phyloP scores from a whole-genome alignment of 169 alveolate species.

The Ichthyophthirius multifiliis region DNA sequence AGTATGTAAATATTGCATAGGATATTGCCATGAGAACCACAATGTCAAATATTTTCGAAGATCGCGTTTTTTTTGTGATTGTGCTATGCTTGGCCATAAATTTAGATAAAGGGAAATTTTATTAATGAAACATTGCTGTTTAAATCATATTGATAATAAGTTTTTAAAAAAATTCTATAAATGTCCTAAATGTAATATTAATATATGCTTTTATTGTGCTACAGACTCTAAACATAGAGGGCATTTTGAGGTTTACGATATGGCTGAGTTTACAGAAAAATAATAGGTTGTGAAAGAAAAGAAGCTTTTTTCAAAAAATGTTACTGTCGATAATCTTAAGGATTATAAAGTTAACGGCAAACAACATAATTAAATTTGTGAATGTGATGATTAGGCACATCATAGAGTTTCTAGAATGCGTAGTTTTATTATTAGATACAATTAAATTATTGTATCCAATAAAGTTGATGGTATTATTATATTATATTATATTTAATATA shows the following conservation, averaged over 20 bases:
- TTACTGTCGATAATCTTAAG: neutral
- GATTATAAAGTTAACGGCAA: neutral
- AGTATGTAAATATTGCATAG: neutral
- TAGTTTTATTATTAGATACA: neutral
- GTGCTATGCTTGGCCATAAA: conserved; percentile 7
- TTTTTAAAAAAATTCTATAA: neutral
- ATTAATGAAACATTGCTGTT: neutral
- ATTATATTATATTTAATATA: neutral
- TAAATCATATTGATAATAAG: neutral
- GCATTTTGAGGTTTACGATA: neutral
- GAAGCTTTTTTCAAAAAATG: neutral
- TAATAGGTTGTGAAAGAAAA: neutral
- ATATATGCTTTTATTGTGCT: neutral
- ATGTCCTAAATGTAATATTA: neutral
- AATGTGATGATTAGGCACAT: conserved; percentile 2
- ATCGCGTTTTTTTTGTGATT: conserved; percentile 11
- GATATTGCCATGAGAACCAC: conserved; percentile 1
- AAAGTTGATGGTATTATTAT: neutral
- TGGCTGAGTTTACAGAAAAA: neutral
- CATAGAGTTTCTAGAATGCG: conserved; percentile 11
- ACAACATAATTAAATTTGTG: neutral
- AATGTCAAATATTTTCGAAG: neutral
- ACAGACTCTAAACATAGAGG: neutral
- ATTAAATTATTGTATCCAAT: neutral
- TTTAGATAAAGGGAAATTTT: neutral